Evolutionary conservation across 805 yeast genomes (phyloP).

Genomic region (Candida arabinofermentans): DNA sequence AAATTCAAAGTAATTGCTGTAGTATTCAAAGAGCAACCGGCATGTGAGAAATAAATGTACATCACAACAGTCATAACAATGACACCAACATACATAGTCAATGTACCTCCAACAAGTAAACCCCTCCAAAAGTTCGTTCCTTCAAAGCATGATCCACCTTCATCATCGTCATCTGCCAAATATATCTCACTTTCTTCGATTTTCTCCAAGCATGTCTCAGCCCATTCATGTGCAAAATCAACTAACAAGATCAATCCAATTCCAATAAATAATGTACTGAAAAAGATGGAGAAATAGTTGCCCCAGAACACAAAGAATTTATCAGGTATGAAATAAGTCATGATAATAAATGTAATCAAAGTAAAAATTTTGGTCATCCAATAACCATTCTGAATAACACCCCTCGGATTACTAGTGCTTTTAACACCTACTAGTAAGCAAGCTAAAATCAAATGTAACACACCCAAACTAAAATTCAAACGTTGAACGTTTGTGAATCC

Average conservation of each 20-base stretch:
- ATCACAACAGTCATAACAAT: slow-evolving; percentile 70
- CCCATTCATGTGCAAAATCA: slow-evolving; percentile 98
- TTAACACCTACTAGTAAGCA: slow-evolving; percentile 65
- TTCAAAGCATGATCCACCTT: slow-evolving; percentile 33
- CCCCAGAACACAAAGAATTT: slow-evolving; percentile 86
- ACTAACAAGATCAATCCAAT: slow-evolving; percentile 88
- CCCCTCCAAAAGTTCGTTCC: slow-evolving; percentile 69
- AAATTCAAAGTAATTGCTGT: slow-evolving; percentile 80
- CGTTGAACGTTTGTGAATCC: slow-evolving; percentile 96
- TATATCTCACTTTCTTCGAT: slow-evolving; percentile 72
- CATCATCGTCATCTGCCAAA: slow-evolving; percentile 44
- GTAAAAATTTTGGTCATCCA: slow-evolving; percentile 75
- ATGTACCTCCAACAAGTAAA: slow-evolving; percentile 80
- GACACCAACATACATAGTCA: slow-evolving; percentile 75
- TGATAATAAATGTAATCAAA: slow-evolving; percentile 52
- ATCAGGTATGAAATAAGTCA: slow-evolving; percentile 82
- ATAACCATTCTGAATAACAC: slow-evolving; percentile 83
- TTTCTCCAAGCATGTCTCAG: slow-evolving; percentile 88
- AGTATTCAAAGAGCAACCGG: slow-evolving; percentile 84
- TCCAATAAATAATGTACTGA: slow-evolving; percentile 80
- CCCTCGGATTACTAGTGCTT: slow-evolving; percentile 72
- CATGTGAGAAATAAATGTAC: slow-evolving; percentile 77
- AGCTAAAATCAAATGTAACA: slow-evolving; percentile 72
- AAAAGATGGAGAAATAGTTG: slow-evolving; percentile 77
- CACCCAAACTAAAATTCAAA: slow-evolving; percentile 81